Base-by-base conservation (phyloP, 805 yeast species). In the Candida oleophila region DNA sequence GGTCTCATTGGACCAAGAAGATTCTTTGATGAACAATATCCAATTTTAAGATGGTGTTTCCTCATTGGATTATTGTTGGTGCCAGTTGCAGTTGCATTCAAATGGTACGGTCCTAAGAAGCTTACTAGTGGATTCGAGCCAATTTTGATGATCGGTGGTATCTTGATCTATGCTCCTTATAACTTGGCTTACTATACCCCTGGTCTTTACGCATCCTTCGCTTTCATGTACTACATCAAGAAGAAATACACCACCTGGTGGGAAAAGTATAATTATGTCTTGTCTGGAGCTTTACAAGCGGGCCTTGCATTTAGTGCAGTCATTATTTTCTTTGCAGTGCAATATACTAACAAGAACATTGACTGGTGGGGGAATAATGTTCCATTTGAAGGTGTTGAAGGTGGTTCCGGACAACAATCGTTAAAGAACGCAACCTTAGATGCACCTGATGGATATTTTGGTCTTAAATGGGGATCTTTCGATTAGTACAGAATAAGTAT, bases 191-290 rank as follows among this genome's bases (percentile, higher is more conserved):
- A 65, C 52, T 60, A 60, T 28, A 85, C 87, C 1, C 78, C 81
- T 11, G 81, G 85, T 46, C 72, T 85, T 54, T 69, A 69, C 52
- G 42, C 75, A 22, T 82, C 84, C 2, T 69, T 68, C 47, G 44
- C 69, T 3, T 83, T 82, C 61, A 80, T 78, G 60, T 76, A 69
- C 62, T 73, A 68, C 55, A 62, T 80, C 54, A 73, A 74, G 53
- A 64, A 66, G 42, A 62, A 65, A 51, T 75, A 73, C 60, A 56
- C 68, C 42, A 60, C 71, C 19, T 74, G 84, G 85, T 83, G 85
- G 89, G 78, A 81, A 33, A 83, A 82, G 61, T 84, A 84, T 62
- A 82, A 81, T 59, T 82, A 81, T 59, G 69, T 82, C 34, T 59
- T 82, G 43, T 62, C 78, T 15, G 71, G 81, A 28, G 82, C 77